These are phyloP conservation scores for Fagopyrum tataricum DNA, from an alignment of 148 eudicot genomes.

Conservation along the genomic window DNA sequence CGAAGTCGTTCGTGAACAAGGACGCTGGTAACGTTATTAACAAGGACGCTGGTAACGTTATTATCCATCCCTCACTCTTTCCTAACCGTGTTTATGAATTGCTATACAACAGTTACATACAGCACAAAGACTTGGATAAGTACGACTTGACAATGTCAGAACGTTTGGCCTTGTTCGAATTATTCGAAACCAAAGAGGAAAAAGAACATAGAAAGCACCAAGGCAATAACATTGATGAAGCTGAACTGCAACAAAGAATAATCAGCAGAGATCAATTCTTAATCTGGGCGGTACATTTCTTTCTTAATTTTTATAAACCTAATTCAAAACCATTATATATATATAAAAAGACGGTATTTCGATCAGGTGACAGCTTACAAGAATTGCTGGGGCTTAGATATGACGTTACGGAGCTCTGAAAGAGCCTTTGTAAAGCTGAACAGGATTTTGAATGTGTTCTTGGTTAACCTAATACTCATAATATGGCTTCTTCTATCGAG, in stretches of 20 bases:
- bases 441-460: constrained; percentile 30
- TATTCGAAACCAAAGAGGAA: not conserved
- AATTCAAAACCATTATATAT: not conserved
- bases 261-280: constrained; percentile 7
- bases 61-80: too few relatives aligned
- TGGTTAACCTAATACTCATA: constrained; percentile 22
- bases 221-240: too few relatives aligned
- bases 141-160: not conserved
- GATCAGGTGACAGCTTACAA: constrained; percentile 4
- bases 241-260: not conserved
- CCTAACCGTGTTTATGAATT: not conserved
- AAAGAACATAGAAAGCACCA: not conserved
- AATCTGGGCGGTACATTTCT: constrained; percentile 8
- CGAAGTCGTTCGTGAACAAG: not conserved
- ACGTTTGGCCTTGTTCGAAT: not conserved
- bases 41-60: not conserved
- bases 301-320: too few relatives aligned
- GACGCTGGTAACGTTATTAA: not conserved
- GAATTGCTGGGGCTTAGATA: not conserved
- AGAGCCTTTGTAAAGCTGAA: constrained; percentile 18
- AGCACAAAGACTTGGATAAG: not conserved
- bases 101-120: not conserved
- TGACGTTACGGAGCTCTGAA: not conserved
- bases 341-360: not conserved
- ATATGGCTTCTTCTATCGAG: constrained; percentile 33